Conservation (phyloP, 495 filamentous ascomycete genomes). For the Cercophora samala region DNA sequence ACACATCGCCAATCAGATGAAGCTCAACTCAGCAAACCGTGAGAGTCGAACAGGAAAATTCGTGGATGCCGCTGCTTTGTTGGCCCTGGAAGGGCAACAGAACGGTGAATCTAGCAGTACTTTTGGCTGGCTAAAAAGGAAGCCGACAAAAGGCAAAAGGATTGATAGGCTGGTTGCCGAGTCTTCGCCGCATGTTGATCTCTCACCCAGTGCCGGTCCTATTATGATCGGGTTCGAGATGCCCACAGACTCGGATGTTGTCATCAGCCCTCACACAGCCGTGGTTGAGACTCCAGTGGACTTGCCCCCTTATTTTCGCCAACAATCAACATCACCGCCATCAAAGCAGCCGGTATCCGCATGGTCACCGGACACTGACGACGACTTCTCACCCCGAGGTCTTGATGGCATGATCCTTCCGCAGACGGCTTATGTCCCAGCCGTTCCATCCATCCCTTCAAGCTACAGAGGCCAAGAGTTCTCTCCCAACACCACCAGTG, state of each 20-base stretch:
- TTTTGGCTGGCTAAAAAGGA: conserved; percentile 45
- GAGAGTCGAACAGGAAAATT: conserved; percentile 41
- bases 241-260: conserved; percentile 55
- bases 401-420: conserved; percentile 32
- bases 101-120: conserved; percentile 40
- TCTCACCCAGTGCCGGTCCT: conserved; percentile 71
- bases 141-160: conserved; percentile 33
- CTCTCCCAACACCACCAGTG: background rate
- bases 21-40: conserved; percentile 13
- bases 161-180: conserved; percentile 24
- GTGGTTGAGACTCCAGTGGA: conserved; percentile 41
- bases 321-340: conserved; percentile 55
- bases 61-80: conserved; percentile 49
- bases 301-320: conserved; percentile 34
- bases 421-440: conserved; percentile 49
- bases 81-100: conserved; percentile 45
- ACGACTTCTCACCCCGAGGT: conserved; percentile 10
- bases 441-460: conserved; percentile 50
- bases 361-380: conserved; percentile 56
- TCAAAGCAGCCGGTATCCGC: conserved; percentile 61
- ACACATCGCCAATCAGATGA: conserved; percentile 28
- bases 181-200: conserved; percentile 39
- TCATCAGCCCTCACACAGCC: conserved; percentile 52
- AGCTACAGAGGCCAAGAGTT: conserved; percentile 15
- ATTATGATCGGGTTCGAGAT: conserved; percentile 79